Percentiles rank a stretch among this genome's conserved stretches.
phyloP scores from a whole-genome alignment of 1,284 basidiomycete species.

The Puccinia horiana region DNA sequence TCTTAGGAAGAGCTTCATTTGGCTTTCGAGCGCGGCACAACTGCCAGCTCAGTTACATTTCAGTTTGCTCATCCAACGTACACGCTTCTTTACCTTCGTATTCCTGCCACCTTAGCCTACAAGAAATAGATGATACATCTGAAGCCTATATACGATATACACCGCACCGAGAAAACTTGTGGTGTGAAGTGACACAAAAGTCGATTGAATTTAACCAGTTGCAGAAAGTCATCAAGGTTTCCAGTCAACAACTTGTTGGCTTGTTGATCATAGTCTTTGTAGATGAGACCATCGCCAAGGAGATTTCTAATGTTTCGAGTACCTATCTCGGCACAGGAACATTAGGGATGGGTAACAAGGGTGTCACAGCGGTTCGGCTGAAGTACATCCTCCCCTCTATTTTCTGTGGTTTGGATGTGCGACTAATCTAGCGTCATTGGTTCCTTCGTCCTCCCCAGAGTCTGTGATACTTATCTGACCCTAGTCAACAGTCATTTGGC shows the following conservation, averaged over 20 bases:
- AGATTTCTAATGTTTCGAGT: conserved; percentile 33
- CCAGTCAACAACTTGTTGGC: conserved; percentile 46
- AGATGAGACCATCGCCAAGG: background rate
- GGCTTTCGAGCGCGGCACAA: background rate
- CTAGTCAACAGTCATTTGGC: conserved; percentile 38
- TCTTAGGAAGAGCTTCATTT: background rate
- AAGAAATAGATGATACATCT: conserved; percentile 44
- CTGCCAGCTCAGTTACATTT: background rate
- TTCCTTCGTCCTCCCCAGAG: background rate
- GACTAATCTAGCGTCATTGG: background rate
- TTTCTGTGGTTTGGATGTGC: background rate
- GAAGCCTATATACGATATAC: conserved; percentile 39
- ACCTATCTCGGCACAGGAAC: conserved; percentile 46
- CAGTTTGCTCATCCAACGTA: background rate
- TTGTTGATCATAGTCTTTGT: conserved; percentile 39
- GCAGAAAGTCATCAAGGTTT: conserved; percentile 42
- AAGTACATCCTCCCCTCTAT: conserved; percentile 8
- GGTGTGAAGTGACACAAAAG: conserved; percentile 36
- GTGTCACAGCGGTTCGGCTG: conserved; percentile 36
- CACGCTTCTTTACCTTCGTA: background rate
- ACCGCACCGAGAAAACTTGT: conserved; percentile 30
- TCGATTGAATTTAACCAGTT: conserved; percentile 13
- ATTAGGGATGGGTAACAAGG: conserved; percentile 46
- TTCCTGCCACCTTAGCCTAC: conserved; percentile 11
- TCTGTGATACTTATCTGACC: conserved; percentile 43